Conservation (phyloP, 169 alveolate genomes). For the Eimeria falciformis region DNA sequence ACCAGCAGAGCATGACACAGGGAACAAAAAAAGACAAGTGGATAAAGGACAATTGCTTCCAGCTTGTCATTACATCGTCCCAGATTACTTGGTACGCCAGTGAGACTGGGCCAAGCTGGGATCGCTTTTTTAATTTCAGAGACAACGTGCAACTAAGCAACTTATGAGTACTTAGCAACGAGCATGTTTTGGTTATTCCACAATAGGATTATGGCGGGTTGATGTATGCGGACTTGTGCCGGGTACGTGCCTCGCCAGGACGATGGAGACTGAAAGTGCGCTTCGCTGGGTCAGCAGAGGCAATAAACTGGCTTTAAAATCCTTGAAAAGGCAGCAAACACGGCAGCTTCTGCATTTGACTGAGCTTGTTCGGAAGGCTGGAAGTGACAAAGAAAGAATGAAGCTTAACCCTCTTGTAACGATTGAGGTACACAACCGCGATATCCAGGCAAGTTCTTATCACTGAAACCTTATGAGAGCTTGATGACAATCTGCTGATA, state of each 20-base stretch:
- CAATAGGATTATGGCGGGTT: no score
- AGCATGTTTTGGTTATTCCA: no score
- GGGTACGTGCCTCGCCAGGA: conserved; percentile 68
- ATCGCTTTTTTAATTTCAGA: no score
- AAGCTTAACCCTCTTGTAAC: conserved; percentile 95
- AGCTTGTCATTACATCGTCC: conserved; percentile 92
- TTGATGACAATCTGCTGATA: no score
- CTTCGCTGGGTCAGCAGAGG: conserved; percentile 90
- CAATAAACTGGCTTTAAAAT: conserved; percentile 90
- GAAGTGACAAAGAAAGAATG: conserved; percentile 87
- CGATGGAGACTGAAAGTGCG: conserved; percentile 88
- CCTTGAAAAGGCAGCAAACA: conserved; percentile 90
- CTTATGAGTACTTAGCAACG: no score
- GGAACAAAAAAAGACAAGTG: conserved; percentile 89
- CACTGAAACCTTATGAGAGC: background rate
- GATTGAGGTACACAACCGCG: conserved; percentile 95
- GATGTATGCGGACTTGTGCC: no score
- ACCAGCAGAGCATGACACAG: conserved; percentile 83
- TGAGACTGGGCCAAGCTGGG: background rate
- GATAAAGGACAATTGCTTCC: conserved; percentile 86
- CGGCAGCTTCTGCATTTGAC: conserved; percentile 91
- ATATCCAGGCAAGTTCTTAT: conserved; percentile 83
- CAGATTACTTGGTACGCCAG: conserved; percentile 92
- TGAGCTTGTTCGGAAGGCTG: conserved; percentile 90
- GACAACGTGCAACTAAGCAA: no score